Conservation (phyloP, 768 basidiomycete genomes). For the Pisolithus sp. region DNA sequence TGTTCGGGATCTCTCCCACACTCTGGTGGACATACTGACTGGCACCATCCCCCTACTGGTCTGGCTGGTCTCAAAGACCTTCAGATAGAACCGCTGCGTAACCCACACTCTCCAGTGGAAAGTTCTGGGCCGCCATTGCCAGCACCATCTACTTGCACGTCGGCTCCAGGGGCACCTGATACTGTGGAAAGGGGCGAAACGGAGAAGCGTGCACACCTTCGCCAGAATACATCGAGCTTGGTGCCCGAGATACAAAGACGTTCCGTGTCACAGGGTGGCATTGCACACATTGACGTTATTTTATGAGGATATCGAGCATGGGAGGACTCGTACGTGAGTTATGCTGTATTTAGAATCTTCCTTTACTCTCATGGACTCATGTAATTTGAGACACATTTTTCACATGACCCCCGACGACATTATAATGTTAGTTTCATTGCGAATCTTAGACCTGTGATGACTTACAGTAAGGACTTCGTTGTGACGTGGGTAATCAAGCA, state of each 20-base stretch:
- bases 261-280: slow-evolving; percentile 14
- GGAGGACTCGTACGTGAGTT: slow-evolving; percentile 1
- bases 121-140: slow-evolving; percentile 1
- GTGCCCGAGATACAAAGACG: slow-evolving; percentile 20
- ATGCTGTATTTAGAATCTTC: slow-evolving; percentile 13
- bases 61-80: slow-evolving; percentile 14
- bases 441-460: too few relatives aligned
- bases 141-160: not conserved
- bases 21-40: slow-evolving; percentile 15
- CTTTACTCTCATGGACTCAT: not conserved
- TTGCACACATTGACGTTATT: slow-evolving; percentile 21
- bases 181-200: not conserved
- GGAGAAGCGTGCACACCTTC: slow-evolving; percentile 16
- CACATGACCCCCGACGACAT: not conserved
- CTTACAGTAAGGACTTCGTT: too few relatives aligned
- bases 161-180: not conserved
- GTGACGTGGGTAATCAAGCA: too few relatives aligned
- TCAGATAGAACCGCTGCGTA: slow-evolving; percentile 9
- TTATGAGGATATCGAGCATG: slow-evolving; percentile 11
- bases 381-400: not conserved
- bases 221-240: slow-evolving; percentile 10
- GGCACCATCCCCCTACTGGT: slow-evolving; percentile 20
- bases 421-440: not conserved
- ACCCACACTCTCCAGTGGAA: slow-evolving; percentile 19
- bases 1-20: slow-evolving; percentile 7